A percentile compares a stretch with the other conserved stretches of the same genome.
Conservation (phyloP, 1,284 basidiomycete genomes). For the Rhodotorula glutinis region DNA sequence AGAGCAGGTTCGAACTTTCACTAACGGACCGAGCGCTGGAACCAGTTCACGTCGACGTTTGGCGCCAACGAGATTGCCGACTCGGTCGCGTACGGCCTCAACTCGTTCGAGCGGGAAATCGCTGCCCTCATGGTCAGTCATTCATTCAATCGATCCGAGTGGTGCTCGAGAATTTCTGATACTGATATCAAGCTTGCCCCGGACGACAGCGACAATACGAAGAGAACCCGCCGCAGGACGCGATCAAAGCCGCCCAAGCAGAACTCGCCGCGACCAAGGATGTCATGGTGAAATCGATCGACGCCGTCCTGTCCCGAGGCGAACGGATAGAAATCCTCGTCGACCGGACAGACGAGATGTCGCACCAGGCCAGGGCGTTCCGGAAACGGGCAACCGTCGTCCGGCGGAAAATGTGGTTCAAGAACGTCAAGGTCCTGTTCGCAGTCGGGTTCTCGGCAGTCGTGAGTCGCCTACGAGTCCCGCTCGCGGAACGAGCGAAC, state of each 20-base stretch:
- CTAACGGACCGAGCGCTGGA: not conserved
- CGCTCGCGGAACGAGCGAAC: too few relatives aligned
- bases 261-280: slow-evolving; percentile 84
- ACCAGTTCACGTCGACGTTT: slow-evolving; percentile 58
- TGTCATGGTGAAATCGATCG: slow-evolving; percentile 48
- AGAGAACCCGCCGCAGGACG: slow-evolving; percentile 83
- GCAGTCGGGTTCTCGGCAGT: slow-evolving; percentile 19
- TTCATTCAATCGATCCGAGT: too few relatives aligned
- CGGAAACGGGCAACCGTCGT: slow-evolving; percentile 80
- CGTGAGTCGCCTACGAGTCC: slow-evolving; percentile 10
- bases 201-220: slow-evolving; percentile 64
- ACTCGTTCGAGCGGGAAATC: slow-evolving; percentile 61
- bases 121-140: slow-evolving; percentile 62
- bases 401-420: slow-evolving; percentile 95
- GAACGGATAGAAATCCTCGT: slow-evolving; percentile 94
- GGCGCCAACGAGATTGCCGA: slow-evolving; percentile 50
- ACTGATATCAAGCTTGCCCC: not conserved
- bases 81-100: slow-evolving; percentile 55
- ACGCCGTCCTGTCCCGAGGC: slow-evolving; percentile 75
- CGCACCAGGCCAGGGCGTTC: slow-evolving; percentile 93
- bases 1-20: rapidly evolving
- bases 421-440: slow-evolving; percentile 57
- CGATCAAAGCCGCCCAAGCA: slow-evolving; percentile 74
- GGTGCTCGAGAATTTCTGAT: too few relatives aligned
- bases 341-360: slow-evolving; percentile 95